phyloP scores from a whole-genome alignment of 176 grass and related monocot species.

The Zizania latifolia region DNA sequence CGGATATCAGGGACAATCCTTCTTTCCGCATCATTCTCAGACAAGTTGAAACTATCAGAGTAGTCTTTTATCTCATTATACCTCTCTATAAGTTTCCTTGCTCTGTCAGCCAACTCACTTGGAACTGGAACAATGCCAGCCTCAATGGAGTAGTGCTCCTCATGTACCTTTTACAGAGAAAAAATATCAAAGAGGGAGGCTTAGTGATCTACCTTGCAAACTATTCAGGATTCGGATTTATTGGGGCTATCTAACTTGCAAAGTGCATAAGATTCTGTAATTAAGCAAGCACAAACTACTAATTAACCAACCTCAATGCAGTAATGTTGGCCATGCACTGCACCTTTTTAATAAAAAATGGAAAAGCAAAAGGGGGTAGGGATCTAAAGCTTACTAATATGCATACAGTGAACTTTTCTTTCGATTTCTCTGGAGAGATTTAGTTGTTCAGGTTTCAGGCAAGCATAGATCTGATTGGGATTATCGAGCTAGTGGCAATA shows the following conservation, averaged over 20 bases:
- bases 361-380: no score
- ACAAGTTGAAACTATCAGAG: not conserved
- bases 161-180: not conserved
- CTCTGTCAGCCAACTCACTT: not conserved
- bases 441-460: not conserved
- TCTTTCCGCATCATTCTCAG: not conserved
- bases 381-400: no score
- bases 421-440: no score
- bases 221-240: no score
- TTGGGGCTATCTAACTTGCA: no score
- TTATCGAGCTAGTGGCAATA: no score
- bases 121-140: not conserved
- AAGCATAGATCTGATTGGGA: no score
- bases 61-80: constrained; percentile 25
- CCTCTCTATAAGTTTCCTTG: constrained; percentile 10
- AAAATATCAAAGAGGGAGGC: not conserved
- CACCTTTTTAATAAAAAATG: no score
- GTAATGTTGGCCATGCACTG: no score
- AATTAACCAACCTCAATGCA: no score
- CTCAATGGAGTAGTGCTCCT: not conserved
- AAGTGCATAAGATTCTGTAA: no score
- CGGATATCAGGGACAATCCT: not conserved
- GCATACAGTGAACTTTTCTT: not conserved
- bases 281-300: no score
- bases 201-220: not conserved